phyloP scores from a whole-genome alignment of 2,329 filamentous ascomycete genomes.

The Cryphonectria radicalis region DNA sequence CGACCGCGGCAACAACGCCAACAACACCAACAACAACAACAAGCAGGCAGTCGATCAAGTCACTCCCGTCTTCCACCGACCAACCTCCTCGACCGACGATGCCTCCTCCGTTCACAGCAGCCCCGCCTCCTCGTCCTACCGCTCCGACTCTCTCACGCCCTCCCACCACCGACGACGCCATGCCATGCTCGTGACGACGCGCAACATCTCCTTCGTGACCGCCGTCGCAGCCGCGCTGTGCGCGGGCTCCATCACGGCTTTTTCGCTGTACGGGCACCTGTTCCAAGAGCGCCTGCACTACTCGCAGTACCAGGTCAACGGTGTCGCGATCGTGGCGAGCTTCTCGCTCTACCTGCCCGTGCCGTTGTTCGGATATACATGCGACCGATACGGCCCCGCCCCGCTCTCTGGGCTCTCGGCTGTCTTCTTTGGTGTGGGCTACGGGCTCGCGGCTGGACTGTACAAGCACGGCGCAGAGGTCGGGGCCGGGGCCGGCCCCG shows the following conservation, averaged over 20 bases:
- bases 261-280: slow-evolving; percentile 89
- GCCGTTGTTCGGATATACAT: slow-evolving; percentile 85
- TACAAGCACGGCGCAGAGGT: slow-evolving; percentile 60
- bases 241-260: slow-evolving; percentile 89
- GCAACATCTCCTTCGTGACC: slow-evolving; percentile 32
- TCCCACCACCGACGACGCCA: slow-evolving; percentile 19
- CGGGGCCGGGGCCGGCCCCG: slow-evolving; percentile 48
- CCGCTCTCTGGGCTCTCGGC: slow-evolving; percentile 75
- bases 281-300: slow-evolving; percentile 88
- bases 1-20: not conserved
- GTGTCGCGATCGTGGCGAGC: slow-evolving; percentile 83
- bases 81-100: slow-evolving; percentile 19
- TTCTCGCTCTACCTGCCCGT: slow-evolving; percentile 92
- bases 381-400: slow-evolving; percentile 83
- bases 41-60: slow-evolving; percentile 11
- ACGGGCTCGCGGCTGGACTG: slow-evolving; percentile 78
- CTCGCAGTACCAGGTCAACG: slow-evolving; percentile 89
- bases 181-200: slow-evolving; percentile 23
- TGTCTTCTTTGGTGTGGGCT: slow-evolving; percentile 77
- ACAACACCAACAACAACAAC: not conserved
- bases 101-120: slow-evolving; percentile 27
- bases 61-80: slow-evolving; percentile 18
- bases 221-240: slow-evolving; percentile 36
- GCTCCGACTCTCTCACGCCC: slow-evolving; percentile 25
- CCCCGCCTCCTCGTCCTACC: slow-evolving; percentile 27